Evolutionary conservation across 73 alveolate species (phyloP), one percentile per base, ranked within the genome.

Genomic region (Symbiodinium natans): DNA sequence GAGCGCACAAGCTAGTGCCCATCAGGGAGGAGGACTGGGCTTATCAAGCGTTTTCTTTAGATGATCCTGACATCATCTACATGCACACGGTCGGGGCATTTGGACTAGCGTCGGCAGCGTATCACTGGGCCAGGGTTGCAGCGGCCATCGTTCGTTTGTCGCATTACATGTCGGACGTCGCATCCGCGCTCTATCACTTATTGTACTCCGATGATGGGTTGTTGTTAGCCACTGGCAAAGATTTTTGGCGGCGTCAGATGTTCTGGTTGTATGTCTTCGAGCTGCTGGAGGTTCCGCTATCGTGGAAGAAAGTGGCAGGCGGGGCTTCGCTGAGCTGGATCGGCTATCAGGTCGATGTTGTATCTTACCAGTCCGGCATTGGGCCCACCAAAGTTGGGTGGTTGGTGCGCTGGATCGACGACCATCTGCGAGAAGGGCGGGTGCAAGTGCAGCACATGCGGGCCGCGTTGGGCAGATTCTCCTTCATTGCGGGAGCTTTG

Each of bases 231-330:
- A 38, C 71, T 0, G 93, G 93, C 41, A 10, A 25, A 23, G n/a
- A 84, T 33, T 84, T 84, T 80, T 82, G 89, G 89, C 1, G 59
- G 40, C 41, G 43, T 27, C n/a, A 31, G 1, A 4, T 84, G 33
- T 29, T n/a, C 77, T 43, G 73, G 80, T 80, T 84, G 48, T 84
- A 15, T 52, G 56, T 84, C 43, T 41, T 84, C 23, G 73, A 46
- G 93, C 77, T 42, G 36, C 29, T 84, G 80, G 93, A n/a, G 29
- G 43, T 84, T 7, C 93, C 93, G 31, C 31, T 84, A 27, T 29
- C 80, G 25, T 84, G 93, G 93, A 41, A 84, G 48, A 84, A 84
- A 46, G 93, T 84, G 41, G 38, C 40, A 8, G 93, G 80, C 5
- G 93, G 93, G 17, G 21, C 89, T 33, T 23, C 52, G 59, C 73